Evolutionary conservation across 2,329 filamentous ascomycete genomes (phyloP), one percentile per base, ranked within the genome.

Genomic region (Colletotrichum aenigma): DNA sequence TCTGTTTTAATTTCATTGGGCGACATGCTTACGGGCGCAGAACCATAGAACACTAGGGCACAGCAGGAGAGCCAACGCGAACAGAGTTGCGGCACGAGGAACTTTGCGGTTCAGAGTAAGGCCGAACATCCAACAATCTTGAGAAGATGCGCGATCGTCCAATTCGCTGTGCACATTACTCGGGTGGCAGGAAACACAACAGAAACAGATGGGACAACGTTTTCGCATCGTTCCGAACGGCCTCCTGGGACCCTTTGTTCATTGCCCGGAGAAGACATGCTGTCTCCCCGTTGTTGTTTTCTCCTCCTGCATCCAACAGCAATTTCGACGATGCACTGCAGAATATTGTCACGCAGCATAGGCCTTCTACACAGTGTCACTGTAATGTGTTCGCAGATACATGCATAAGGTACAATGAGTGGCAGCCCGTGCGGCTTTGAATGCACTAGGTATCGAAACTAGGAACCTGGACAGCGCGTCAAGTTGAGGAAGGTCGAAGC

Each of bases 401-500:
- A 10, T 18, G 18, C 15, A 12, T 18, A 58, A 13, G 55, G 24
- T 26, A 60, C 13, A 60, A 6, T n/a, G 21, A 26, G 16, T 26
- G 16, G 56, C 26, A 60, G 48, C 26, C 21, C 16, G 13, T 60
- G 21, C 28, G 9, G 56, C 21, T 30, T 15, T 26, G 10, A 8
- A 26, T 28, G 21, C 21, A 28, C 26, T 18, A 26, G 56, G 15
- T 38, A 38, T 16, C 34, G 7, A 38, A 16, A 38, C 15, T 18
- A 18, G 24, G 38, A 38, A 69, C 65, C 56, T 69, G 30, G 56
- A 38, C 28, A 36, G 6, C 16, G 30, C 21, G 36, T 62, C n/a
- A 26, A 66, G 16, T 38, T 12, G 52, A 56, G 68, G 55, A 71
- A 71, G 68, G 72, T 75, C 62, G 72, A 75, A 62, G 62, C 72